phyloP scores from a whole-genome alignment of 441 rosid species.

The Syzygium syzygioides region DNA sequence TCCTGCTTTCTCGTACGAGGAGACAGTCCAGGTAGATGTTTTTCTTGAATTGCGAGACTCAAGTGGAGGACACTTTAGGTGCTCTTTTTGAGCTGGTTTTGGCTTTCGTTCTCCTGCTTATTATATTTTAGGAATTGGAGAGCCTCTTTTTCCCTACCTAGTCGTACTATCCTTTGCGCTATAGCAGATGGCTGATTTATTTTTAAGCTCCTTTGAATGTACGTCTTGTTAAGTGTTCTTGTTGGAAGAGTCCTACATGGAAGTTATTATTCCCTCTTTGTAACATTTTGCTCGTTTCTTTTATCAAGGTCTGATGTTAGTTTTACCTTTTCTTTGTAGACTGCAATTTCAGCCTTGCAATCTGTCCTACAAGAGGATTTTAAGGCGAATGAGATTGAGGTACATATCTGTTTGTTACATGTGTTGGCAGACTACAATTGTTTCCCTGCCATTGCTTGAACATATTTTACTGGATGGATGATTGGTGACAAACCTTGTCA shows the following conservation, averaged over 20 bases:
- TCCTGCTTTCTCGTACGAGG: constrained; percentile 73
- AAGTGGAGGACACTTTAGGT: background rate
- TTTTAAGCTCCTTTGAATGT: background rate
- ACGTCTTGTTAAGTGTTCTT: background rate
- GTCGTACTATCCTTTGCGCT: background rate
- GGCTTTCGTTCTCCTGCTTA: background rate
- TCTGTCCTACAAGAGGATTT: constrained; percentile 97
- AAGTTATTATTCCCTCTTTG: background rate
- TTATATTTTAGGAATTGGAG: background rate
- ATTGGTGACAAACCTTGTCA: background rate
- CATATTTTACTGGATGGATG: background rate
- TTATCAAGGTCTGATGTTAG: background rate
- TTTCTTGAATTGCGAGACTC: background rate
- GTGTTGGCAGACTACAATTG: background rate
- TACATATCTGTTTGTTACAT: constrained; percentile 10
- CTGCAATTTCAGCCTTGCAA: constrained; percentile 86
- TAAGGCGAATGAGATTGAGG: constrained; percentile 98
- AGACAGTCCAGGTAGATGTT: constrained; percentile 81
- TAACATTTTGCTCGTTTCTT: background rate
- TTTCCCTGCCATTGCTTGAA: background rate
- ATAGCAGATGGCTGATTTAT: background rate
- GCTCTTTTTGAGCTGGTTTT: background rate
- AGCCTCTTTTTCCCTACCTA: background rate
- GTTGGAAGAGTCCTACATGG: background rate
- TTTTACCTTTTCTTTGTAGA: constrained; percentile 32